Percentiles rank a stretch among this genome's conserved stretches.
phyloP scores from a whole-genome alignment of 768 basidiomycete genomes.

The Boletus fagicola region DNA sequence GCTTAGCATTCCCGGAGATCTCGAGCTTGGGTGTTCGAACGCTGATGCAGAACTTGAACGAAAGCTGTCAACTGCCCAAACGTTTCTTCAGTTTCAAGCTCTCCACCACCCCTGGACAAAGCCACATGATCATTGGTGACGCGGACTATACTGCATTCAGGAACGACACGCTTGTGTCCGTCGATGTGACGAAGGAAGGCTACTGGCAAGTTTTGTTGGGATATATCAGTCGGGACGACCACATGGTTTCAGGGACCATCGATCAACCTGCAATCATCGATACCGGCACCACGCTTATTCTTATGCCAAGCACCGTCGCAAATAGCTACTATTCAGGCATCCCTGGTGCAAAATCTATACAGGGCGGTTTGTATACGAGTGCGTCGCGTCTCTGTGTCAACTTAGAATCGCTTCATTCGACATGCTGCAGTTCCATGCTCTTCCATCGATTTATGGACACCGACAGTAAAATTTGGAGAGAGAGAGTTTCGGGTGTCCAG shows the following conservation, averaged over 20 bases:
- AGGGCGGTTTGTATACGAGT: conserved; percentile 31
- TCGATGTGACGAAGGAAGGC: conserved; percentile 25
- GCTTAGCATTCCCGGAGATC: conserved; percentile 40
- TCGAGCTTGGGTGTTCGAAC: conserved; percentile 33
- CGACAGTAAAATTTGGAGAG: conserved; percentile 35
- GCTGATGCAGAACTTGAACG: conserved; percentile 42
- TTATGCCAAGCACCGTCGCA: conserved; percentile 20
- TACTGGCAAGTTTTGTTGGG: conserved; percentile 39
- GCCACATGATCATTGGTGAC: conserved; percentile 25
- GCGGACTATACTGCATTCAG: conserved; percentile 50
- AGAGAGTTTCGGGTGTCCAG: conserved; percentile 33
- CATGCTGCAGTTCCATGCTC: conserved; percentile 17
- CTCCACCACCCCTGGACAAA: conserved; percentile 19
- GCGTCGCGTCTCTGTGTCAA: neutral
- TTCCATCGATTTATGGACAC: conserved; percentile 17
- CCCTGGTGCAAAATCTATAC: conserved; percentile 17
- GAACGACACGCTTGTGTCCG: conserved; percentile 39
- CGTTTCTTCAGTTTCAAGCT: conserved; percentile 48
- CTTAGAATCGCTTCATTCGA: neutral
- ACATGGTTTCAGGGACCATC: neutral
- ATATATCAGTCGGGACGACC: conserved; percentile 4
- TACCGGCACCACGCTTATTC: conserved; percentile 29
- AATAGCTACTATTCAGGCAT: conserved; percentile 24
- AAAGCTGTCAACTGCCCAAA: conserved; percentile 18
- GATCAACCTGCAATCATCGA: conserved; percentile 31